Conservation (phyloP, 805 yeast genomes). For the Torulaspora quercuum region DNA sequence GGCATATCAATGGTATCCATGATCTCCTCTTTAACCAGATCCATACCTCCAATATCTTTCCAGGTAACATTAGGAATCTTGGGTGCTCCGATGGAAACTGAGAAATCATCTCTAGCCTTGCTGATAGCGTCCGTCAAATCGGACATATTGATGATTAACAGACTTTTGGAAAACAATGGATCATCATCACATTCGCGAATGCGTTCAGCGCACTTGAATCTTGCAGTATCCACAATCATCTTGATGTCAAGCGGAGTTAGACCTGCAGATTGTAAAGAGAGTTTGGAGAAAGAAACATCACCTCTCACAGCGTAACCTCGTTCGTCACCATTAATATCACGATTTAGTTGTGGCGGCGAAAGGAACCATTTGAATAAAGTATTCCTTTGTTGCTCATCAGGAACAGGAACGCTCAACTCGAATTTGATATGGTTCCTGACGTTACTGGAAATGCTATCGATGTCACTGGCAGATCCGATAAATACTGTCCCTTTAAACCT, state of each 20-base stretch:
- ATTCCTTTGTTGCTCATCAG: conserved; percentile 70
- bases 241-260: conserved; percentile 77
- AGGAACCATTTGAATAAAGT: conserved; percentile 56
- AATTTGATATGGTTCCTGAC: conserved; percentile 69
- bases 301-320: conserved; percentile 4
- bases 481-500: conserved; percentile 43
- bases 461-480: conserved; percentile 64
- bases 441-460: conserved; percentile 63
- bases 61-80: conserved; percentile 90
- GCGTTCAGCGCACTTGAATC: conserved; percentile 52
- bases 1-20: conserved; percentile 96
- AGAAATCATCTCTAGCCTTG: conserved; percentile 79
- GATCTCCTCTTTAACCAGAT: conserved; percentile 84
- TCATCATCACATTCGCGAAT: conserved; percentile 34
- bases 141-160: conserved; percentile 49
- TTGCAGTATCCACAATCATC: conserved; percentile 67
- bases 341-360: conserved; percentile 31
- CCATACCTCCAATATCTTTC: conserved; percentile 97
- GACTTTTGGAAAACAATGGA: conserved; percentile 18
- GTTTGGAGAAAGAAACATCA: conserved; percentile 46
- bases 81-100: conserved; percentile 96
- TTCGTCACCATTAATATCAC: background rate
- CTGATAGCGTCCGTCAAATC: conserved; percentile 62
- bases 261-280: conserved; percentile 90
- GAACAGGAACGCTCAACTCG: conserved; percentile 73